phyloP scores from a whole-genome alignment of 345 rosid genomes.

The Boechera divaricarpa region DNA sequence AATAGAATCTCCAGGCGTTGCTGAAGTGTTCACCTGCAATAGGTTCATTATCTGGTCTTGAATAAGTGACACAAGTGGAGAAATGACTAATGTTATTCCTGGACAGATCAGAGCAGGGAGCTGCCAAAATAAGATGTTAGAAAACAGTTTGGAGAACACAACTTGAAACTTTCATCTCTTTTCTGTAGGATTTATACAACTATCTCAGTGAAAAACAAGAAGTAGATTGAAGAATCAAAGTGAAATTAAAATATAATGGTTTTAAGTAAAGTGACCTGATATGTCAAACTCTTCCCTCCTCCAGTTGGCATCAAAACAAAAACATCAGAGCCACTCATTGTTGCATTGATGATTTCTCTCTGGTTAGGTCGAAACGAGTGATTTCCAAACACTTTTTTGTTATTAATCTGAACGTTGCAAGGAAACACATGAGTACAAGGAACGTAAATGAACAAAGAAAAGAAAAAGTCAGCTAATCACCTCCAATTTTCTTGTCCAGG shows the following conservation, averaged over 20 bases:
- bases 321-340: conserved; percentile 97
- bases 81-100: conserved; percentile 92
- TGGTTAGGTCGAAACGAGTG: conserved; percentile 98
- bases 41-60: conserved; percentile 99
- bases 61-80: conserved; percentile 95
- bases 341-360: conserved; percentile 91
- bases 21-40: conserved; percentile 65
- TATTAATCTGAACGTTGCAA: conserved; percentile 62
- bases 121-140: conserved; percentile 52
- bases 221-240: conserved; percentile 11
- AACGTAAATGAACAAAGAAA: conserved; percentile 43
- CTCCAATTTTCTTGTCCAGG: conserved; percentile 89
- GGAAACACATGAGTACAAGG: conserved; percentile 39
- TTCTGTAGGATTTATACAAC: conserved; percentile 13
- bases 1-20: conserved; percentile 18
- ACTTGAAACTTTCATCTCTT: conserved; percentile 23
- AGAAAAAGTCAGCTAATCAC: conserved; percentile 48
- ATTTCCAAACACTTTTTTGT: conserved; percentile 93
- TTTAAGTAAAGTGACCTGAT: conserved; percentile 62
- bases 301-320: conserved; percentile 99
- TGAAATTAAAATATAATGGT: conserved; percentile 20
- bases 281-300: conserved; percentile 98
- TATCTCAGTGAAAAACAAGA: conserved; percentile 27
- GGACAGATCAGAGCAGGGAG: conserved; percentile 89
- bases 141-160: conserved; percentile 22